phyloP scores from a whole-genome alignment of 148 eudicot species.

The Vaccinium myrtillus region DNA sequence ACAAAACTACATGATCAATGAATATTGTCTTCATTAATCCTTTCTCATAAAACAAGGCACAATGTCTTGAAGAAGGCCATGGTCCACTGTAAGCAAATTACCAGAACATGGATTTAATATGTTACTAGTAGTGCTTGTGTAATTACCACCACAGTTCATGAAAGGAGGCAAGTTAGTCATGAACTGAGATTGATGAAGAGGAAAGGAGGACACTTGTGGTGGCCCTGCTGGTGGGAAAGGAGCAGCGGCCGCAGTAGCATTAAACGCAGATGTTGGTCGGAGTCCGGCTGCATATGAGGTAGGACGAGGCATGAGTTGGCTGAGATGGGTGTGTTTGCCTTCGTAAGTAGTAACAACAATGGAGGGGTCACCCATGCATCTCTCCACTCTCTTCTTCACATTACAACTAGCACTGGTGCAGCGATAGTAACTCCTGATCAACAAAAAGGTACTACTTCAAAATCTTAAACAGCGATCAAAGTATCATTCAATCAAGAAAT shows the following conservation, averaged over 20 bases:
- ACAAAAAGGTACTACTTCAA: background rate
- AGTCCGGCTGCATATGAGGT: background rate
- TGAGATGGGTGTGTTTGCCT: constrained; percentile 86
- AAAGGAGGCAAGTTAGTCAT: constrained; percentile 5
- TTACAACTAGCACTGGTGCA: constrained; percentile 80
- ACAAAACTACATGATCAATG: background rate
- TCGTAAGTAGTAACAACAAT: constrained; percentile 85
- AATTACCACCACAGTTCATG: constrained; percentile 20
- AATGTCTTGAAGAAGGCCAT: constrained; percentile 70
- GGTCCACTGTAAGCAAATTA: constrained; percentile 32
- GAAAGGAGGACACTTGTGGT: background rate
- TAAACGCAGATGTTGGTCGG: constrained; percentile 4
- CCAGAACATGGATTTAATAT: constrained; percentile 19
- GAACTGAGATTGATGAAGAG: constrained; percentile 18
- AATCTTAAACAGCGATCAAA: background rate
- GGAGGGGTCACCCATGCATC: constrained; percentile 58
- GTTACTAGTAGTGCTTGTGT: constrained; percentile 1
- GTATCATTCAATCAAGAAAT: too few species aligned
- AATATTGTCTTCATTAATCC: background rate
- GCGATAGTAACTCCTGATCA: constrained; percentile 81
- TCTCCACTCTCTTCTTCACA: constrained; percentile 94
- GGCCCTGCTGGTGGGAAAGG: constrained; percentile 9
- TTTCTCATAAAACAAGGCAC: constrained; percentile 31
- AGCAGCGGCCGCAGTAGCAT: background rate
- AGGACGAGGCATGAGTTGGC: constrained; percentile 44